Conservation (phyloP, 2,329 filamentous ascomycete genomes). For the Colletotrichum sp. region DNA sequence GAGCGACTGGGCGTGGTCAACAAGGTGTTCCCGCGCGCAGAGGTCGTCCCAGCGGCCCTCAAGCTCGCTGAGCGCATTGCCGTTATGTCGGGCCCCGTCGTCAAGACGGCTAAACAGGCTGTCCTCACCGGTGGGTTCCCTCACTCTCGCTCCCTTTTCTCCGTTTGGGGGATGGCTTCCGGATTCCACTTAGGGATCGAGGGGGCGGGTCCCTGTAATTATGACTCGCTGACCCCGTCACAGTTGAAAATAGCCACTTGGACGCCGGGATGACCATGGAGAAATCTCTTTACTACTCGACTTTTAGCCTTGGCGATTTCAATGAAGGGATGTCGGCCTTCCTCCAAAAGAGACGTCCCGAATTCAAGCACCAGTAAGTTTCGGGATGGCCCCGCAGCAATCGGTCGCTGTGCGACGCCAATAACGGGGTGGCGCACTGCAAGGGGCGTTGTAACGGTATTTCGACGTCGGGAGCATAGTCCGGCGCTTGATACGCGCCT, state of each 20-base stretch:
- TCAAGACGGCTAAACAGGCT: slow-evolving; percentile 47
- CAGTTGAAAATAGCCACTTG: slow-evolving; percentile 46
- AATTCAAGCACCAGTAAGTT: slow-evolving; percentile 24
- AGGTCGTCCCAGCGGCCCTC: slow-evolving; percentile 41
- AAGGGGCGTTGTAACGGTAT: not conserved
- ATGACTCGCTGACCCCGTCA: slow-evolving; percentile 23
- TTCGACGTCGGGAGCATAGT: not conserved
- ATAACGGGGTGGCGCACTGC: not conserved
- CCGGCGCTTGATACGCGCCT: not conserved
- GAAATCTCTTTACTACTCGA: slow-evolving; percentile 39
- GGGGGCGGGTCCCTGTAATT: not conserved
- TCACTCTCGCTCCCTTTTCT: not conserved
- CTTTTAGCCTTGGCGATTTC: slow-evolving; percentile 42
- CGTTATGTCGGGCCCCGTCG: slow-evolving; percentile 40
- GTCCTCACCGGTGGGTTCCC: slow-evolving; percentile 38
- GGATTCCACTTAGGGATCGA: not conserved
- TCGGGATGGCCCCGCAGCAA: not conserved
- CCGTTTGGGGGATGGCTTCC: not conserved
- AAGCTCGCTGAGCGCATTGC: slow-evolving; percentile 43
- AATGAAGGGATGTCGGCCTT: slow-evolving; percentile 46
- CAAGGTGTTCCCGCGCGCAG: slow-evolving; percentile 34
- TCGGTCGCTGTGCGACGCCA: not conserved
- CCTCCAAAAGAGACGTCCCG: slow-evolving; percentile 39
- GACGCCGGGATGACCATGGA: slow-evolving; percentile 41
- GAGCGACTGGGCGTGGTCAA: slow-evolving; percentile 44